Conservation (phyloP, 2,329 filamentous ascomycete genomes). For the Teratosphaeria viscida region DNA sequence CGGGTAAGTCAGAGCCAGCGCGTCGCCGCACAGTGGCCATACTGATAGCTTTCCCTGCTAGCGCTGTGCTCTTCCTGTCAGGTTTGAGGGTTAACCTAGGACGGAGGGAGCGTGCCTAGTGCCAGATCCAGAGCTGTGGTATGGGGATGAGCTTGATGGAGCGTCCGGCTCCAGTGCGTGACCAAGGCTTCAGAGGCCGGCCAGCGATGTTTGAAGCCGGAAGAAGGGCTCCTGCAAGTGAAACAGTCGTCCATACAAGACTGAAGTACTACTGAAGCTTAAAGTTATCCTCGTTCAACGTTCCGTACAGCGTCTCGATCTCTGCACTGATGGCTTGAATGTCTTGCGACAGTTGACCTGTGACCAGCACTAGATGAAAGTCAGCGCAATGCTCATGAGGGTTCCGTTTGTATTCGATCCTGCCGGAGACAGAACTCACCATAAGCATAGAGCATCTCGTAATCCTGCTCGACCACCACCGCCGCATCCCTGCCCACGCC, state of each 20-base stretch:
- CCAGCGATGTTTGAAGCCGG: too few species aligned
- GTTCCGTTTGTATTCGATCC: too few species aligned
- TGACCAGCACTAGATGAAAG: slow-evolving; percentile 44
- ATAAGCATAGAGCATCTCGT: slow-evolving; percentile 87
- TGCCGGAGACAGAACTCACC: slow-evolving; percentile 35
- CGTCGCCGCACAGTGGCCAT: neutral
- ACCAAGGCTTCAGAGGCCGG: too few species aligned
- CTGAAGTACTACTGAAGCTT: slow-evolving; percentile 37
- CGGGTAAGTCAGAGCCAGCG: neutral
- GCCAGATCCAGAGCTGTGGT: neutral
- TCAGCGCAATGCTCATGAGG: neutral
- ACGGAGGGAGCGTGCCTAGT: neutral
- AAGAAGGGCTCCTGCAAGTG: too few species aligned
- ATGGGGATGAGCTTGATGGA: neutral
- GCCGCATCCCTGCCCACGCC: slow-evolving; percentile 35
- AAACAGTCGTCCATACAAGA: too few species aligned
- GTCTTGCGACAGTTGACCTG: slow-evolving; percentile 36
- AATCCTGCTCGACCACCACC: slow-evolving; percentile 63
- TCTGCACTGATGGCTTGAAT: slow-evolving; percentile 21
- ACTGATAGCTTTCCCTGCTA: neutral
- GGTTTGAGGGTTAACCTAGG: neutral
- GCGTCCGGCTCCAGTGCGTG: too few species aligned
- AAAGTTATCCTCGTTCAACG: slow-evolving; percentile 51
- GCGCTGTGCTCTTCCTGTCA: neutral
- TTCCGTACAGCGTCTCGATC: slow-evolving; percentile 48